Base-by-base conservation (phyloP, 371 early-diverging fungal genomes). In the Mortierella sp. region DNA sequence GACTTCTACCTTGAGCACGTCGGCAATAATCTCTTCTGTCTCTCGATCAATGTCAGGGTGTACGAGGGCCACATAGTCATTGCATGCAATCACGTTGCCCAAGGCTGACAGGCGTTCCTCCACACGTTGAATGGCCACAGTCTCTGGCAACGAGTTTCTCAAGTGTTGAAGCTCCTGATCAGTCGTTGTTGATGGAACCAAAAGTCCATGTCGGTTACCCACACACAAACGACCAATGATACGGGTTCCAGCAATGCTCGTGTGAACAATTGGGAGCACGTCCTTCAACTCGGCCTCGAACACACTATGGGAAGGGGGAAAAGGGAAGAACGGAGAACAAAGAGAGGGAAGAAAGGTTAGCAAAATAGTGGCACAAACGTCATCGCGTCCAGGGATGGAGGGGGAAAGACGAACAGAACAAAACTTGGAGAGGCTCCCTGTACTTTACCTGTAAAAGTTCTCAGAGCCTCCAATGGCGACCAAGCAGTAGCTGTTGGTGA, bases 81-180 rank as follows among this genome's bases (percentile, higher is more conserved):
- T 99, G 88, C 99, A 99, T 13, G 98, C 95, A 82, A 99, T 96
- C 28, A 99, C 98, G 81, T 99, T 99, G 62, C 99, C 99, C 31
- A 99, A 85, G 7, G 99, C 99, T 39, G 99, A 98, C 22, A 99
- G 85, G 54, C 99, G 91, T 85, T 99, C 99, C 77, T 98, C 98
- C 13, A 99, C 93, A 60, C 99, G 90, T 82, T 97, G 97, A 63
- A 99, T 96, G 29, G 89, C 90, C 19, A 99, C 94, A 37, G 86
- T 79, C 34, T 99, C 99, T 13, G 99, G 99, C 12, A 99, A 87
- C 21, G 97, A 92, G 84, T 99, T 99, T 62, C 99, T 90, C 51
- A 99, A 81, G 78, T 99, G 99, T 82, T 97, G 96, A 39, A 99
- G 91, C 83, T 99, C 99, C 83, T 99, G 99, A 85, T 99, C 99